Evolutionary conservation across 441 rosid genomes (phyloP).

Genomic region (Erodium texanum): DNA sequence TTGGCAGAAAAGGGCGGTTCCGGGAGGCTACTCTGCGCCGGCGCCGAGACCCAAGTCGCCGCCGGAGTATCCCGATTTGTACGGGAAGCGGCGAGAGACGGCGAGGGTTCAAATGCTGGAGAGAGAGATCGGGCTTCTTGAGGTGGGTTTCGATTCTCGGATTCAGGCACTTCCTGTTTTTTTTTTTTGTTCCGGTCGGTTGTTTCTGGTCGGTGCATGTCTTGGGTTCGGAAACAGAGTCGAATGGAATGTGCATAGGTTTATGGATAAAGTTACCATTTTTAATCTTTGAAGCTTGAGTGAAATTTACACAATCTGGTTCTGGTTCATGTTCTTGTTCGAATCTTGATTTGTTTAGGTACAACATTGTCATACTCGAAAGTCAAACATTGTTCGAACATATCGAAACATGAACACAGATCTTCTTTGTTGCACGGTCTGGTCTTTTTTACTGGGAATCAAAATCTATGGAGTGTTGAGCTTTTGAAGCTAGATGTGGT

Average conservation of each 20-base stretch:
- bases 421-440: neutral
- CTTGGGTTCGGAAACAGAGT: too few relatives aligned
- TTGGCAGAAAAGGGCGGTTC: too few relatives aligned
- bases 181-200: neutral
- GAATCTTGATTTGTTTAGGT: neutral
- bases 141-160: slow-evolving; percentile 34
- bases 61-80: slow-evolving; percentile 79
- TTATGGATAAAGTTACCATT: neutral
- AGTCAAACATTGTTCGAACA: too few relatives aligned
- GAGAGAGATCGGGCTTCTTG: slow-evolving; percentile 69
- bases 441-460: neutral
- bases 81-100: slow-evolving; percentile 62
- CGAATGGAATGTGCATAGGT: too few relatives aligned
- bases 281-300: neutral
- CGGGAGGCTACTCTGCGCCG: slow-evolving; percentile 18
- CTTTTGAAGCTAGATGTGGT: neutral
- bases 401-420: neutral
- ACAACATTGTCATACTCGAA: neutral
- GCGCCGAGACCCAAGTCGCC: slow-evolving; percentile 78
- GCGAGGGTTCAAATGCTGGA: slow-evolving; percentile 74
- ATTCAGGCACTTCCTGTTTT: neutral
- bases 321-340: neutral
- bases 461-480: neutral
- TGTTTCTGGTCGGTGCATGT: neutral
- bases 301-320: neutral